Evolutionary conservation across 176 grass and related monocot species (phyloP).

Genomic region (Sorghum bicolor): Sorghum_bicolor_NCBIv3 NC_012870.2:6773001-6773500

Average conservation of each 20-base stretch:
- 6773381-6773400: background rate
- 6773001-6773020: too few relatives aligned
- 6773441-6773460: background rate
- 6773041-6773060: background rate
- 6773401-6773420: too few relatives aligned
- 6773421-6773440: background rate
- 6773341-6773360: background rate
- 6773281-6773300: background rate
- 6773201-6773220: background rate
- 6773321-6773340: background rate
- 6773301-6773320: background rate
- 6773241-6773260: background rate
- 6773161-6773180: background rate
- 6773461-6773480: too few relatives aligned
- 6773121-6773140: background rate
- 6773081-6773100: background rate
- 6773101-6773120: conserved; percentile 30
- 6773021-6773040: too few relatives aligned
- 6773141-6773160: background rate
- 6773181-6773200: background rate
- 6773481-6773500: too few relatives aligned
- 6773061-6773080: background rate
- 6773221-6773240: background rate
- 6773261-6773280: background rate
- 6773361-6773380: background rate